phyloP scores from a whole-genome alignment of 768 basidiomycete genomes.

The Tephrocybe sp. region DNA sequence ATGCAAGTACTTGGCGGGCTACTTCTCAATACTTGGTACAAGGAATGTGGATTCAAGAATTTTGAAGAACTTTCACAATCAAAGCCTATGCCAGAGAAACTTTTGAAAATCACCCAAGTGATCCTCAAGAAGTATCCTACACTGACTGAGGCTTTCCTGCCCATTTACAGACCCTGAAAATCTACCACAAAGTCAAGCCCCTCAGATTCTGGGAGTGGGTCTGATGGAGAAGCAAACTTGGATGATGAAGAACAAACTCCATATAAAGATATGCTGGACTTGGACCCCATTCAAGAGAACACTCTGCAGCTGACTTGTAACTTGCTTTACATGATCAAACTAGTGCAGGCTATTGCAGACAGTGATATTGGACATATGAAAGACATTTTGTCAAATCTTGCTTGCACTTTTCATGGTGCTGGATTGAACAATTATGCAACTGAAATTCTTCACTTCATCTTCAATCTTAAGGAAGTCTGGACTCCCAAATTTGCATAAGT shows the following conservation, averaged over 20 bases:
- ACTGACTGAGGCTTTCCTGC: conserved; percentile 2
- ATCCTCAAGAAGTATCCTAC: conserved; percentile 26
- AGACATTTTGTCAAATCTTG: conserved; percentile 25
- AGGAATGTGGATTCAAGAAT: conserved; percentile 11
- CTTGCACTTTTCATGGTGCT: conserved; percentile 28
- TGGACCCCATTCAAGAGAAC: conserved; percentile 25
- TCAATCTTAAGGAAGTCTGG: conserved; percentile 32
- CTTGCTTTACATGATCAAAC: conserved; percentile 28
- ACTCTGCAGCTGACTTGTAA: conserved; percentile 25
- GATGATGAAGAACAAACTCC: not conserved
- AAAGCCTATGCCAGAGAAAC: conserved; percentile 22
- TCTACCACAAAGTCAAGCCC: not conserved
- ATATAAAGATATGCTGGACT: not conserved
- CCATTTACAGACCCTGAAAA: not conserved
- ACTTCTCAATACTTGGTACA: conserved; percentile 30
- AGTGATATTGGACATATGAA: conserved; percentile 35
- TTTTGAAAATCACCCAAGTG: conserved; percentile 16
- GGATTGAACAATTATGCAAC: conserved; percentile 32
- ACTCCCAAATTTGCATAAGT: conserved; percentile 30
- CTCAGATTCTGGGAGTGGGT: too few species aligned
- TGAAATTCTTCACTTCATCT: conserved; percentile 28
- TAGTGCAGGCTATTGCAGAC: conserved; percentile 22
- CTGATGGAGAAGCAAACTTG: not conserved
- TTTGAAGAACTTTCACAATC: conserved; percentile 20
- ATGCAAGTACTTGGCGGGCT: conserved; percentile 33